phyloP scores from a whole-genome alignment of 306 rosid species.

The apple (Malus domestica) region ASM211411v1 NC_041803.1:1270001-1270500 shows the following conservation, averaged over 20 bases:
- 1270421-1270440: not conserved
- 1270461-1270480: conserved; percentile 15
- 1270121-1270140: conserved; percentile 3
- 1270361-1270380: conserved; percentile 12
- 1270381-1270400: conserved; percentile 42
- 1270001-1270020: not conserved
- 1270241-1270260: conserved; percentile 32
- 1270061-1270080: not conserved
- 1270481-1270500: conserved; percentile 31
- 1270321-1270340: not conserved
- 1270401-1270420: not conserved
- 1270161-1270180: conserved; percentile 48
- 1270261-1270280: conserved; percentile 75
- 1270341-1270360: conserved; percentile 16
- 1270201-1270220: conserved; percentile 26
- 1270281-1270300: conserved; percentile 74
- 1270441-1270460: not conserved
- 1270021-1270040: not conserved
- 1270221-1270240: conserved; percentile 37
- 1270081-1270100: fast-evolving
- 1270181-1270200: not conserved
- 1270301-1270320: conserved; percentile 30
- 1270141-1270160: conserved; percentile 50
- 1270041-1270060: too few relatives aligned
- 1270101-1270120: conserved; percentile 9